Evolutionary conservation across 2,329 filamentous ascomycete genomes (phyloP), one percentile per base, ranked within the genome.

Genomic region (Penicillium griseofulvum): DNA sequence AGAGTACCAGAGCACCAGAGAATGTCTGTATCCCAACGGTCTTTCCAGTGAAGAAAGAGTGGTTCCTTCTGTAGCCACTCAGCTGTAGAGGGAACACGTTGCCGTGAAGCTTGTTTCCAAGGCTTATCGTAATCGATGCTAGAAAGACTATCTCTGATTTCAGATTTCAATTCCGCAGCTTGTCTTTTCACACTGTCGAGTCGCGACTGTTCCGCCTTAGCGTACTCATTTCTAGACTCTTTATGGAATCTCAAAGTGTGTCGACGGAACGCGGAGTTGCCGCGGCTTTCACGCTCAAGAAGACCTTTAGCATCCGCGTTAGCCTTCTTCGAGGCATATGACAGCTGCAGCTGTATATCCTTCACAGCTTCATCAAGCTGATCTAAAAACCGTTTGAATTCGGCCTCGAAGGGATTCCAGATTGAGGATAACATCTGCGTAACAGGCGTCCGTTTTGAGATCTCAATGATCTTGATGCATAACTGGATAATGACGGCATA

Each of bases 1-100:
- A 65, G 53, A 16, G 47, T 62, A 10, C 63, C 63, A 29, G 52
- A 54, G 36, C 57, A 62, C 63, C 63, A 65, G 34, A 54, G 33
- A 14, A 54, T 43, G 22, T 41, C 54, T 4, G 56, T 49, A 11
- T 42, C 16, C 14, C 28, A 19, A 24, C 31, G 26, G 16, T 52
- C n/a, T 28, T 52, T 38, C 61, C 62, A 64, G 22, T 59, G 14
- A 45, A 41, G 43, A 34, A 64, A 65, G 4, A 16, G 37, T 0
- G 29, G 26, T 5, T 62, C 49, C 4, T 57, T 31, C 8, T 39
- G 44, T n/a, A 54, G 28, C 51, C 51, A 58, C 39, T 60, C 52
- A 8, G 55, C 61, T 24, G 55, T 61, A 24, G 45, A 49, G 11
- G 26, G 26, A 28, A 55, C 55, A 12, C 56, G 52, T 38, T 54